phyloP scores from a whole-genome alignment of 768 basidiomycete genomes.

The Boletus pseudo-olivaceus region DNA sequence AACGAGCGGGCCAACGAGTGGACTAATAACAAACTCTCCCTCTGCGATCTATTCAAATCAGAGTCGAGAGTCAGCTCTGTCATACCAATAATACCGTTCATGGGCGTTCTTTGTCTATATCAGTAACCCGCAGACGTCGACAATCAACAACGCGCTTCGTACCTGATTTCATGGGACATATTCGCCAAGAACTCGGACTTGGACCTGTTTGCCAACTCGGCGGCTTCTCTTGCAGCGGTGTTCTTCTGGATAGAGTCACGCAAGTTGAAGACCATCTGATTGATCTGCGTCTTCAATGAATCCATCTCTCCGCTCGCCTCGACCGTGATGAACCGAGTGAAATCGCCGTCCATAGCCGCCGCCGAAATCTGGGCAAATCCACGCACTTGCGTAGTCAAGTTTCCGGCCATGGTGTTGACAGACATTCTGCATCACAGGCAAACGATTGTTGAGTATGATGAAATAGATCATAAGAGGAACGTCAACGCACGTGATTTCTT shows the following conservation, averaged over 20 bases:
- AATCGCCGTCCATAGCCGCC: conserved; percentile 98
- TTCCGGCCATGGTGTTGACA: conserved; percentile 97
- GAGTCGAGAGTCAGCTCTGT: conserved; percentile 96
- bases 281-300: conserved; percentile 97
- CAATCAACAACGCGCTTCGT: conserved; percentile 24
- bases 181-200: conserved; percentile 99
- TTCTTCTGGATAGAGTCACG: conserved; percentile 98
- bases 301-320: conserved; percentile 99
- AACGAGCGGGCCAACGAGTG: conserved; percentile 92
- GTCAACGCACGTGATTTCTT: conserved; percentile 86
- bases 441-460: background rate
- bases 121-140: conserved; percentile 4
- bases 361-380: conserved; percentile 99
- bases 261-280: conserved; percentile 98
- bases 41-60: conserved; percentile 89
- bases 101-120: conserved; percentile 73
- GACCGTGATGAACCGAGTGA: conserved; percentile 98
- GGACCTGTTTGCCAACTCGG: conserved; percentile 94
- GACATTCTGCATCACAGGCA: conserved; percentile 56
- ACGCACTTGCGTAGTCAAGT: conserved; percentile 96
- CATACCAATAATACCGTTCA: conserved; percentile 99
- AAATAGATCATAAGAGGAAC: background rate
- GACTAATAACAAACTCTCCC: conserved; percentile 93
- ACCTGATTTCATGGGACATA: conserved; percentile 97
- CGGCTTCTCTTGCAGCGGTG: conserved; percentile 93